phyloP scores from a whole-genome alignment of 805 yeast genomes.

The Huiozyma sinensis region DNA sequence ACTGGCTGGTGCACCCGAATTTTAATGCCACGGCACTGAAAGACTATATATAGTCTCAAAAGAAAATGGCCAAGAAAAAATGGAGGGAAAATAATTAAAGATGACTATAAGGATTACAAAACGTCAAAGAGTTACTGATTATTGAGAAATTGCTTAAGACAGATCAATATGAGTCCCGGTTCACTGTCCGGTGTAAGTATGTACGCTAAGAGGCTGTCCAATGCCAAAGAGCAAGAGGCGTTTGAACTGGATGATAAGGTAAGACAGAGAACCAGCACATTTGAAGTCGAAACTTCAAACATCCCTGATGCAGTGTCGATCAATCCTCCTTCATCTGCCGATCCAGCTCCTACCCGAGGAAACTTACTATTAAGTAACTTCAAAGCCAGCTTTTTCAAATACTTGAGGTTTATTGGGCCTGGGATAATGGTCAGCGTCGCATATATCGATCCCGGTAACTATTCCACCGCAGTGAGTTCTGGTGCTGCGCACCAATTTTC shows the following conservation, averaged over 20 bases:
- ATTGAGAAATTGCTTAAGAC: too few species aligned
- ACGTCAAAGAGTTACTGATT: too few species aligned
- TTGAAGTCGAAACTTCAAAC: background rate
- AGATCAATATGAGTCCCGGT: too few species aligned
- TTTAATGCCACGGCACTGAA: too few species aligned
- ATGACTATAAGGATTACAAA: too few species aligned
- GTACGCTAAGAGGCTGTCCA: too few species aligned
- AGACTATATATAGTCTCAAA: background rate
- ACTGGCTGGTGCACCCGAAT: too few species aligned
- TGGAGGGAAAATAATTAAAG: too few species aligned
- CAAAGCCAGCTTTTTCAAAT: conserved; percentile 33
- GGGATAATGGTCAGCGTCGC: conserved; percentile 84
- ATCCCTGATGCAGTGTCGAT: background rate
- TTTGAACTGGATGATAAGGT: background rate
- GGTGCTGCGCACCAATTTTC: conserved; percentile 74
- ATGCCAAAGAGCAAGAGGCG: too few species aligned
- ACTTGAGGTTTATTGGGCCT: conserved; percentile 68
- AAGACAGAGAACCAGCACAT: background rate
- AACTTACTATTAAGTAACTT: background rate
- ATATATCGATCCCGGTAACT: conserved; percentile 91
- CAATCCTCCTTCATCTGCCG: background rate
- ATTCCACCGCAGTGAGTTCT: conserved; percentile 79
- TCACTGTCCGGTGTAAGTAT: background rate
- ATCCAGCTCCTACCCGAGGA: background rate
- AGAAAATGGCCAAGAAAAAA: background rate